Percentiles rank a stretch among this genome's conserved stretches.
Conservation (phyloP, 192 early-diverging fungal genomes). For the Coemansia sp. region DNA sequence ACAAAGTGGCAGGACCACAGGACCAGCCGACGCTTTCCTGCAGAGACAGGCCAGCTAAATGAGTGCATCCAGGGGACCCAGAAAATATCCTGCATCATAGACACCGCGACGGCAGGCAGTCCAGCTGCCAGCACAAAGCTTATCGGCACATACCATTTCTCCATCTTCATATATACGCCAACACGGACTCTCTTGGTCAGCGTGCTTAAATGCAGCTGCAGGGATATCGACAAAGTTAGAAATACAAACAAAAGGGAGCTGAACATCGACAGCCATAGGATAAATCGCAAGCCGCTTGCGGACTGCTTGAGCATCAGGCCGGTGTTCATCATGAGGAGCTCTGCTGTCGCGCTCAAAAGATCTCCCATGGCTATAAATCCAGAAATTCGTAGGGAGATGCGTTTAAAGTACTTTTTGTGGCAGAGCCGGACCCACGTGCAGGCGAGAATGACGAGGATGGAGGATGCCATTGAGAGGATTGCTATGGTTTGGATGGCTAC, state of each 20-base stretch:
- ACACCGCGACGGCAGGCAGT: slow-evolving; percentile 31
- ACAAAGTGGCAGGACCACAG: slow-evolving; percentile 47
- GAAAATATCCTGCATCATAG: slow-evolving; percentile 23
- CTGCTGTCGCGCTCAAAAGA: slow-evolving; percentile 12
- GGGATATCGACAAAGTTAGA: slow-evolving; percentile 30
- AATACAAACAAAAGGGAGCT: slow-evolving; percentile 30
- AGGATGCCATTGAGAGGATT: slow-evolving; percentile 23
- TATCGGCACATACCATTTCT: slow-evolving; percentile 22
- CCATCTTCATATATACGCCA: slow-evolving; percentile 34
- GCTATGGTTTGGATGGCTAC: slow-evolving; percentile 26
- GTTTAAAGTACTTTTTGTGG: slow-evolving; percentile 26
- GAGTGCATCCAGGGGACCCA: slow-evolving; percentile 41
- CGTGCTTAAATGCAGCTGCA: slow-evolving; percentile 47
- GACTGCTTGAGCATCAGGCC: slow-evolving; percentile 30
- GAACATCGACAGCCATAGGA: slow-evolving; percentile 38
- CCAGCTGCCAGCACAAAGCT: slow-evolving; percentile 18
- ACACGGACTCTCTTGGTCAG: slow-evolving; percentile 29
- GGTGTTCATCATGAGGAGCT: slow-evolving; percentile 32
- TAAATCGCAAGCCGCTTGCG: slow-evolving; percentile 16
- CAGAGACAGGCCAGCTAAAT: slow-evolving; percentile 31
- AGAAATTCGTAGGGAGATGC: slow-evolving; percentile 37
- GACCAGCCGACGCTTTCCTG: slow-evolving; percentile 10
- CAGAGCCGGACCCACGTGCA: slow-evolving; percentile 11
- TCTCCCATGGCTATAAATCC: slow-evolving; percentile 29
- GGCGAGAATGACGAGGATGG: slow-evolving; percentile 8